Percentiles rank a stretch among this genome's conserved stretches.
Conservation (phyloP, 2,329 filamentous ascomycete genomes). For the Ophiostoma tasmaniense region DNA sequence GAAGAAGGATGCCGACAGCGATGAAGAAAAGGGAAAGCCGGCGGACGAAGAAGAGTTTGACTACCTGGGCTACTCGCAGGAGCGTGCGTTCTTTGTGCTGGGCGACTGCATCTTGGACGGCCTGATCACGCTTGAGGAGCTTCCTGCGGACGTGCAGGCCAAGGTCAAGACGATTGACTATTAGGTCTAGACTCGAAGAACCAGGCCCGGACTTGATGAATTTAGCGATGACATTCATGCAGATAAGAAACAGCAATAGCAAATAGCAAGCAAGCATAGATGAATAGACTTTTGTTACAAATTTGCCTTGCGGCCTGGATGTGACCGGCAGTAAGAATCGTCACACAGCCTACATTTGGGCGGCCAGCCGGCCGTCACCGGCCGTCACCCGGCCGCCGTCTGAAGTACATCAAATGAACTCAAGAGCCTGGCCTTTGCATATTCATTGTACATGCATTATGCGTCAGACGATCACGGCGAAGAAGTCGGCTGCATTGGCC, state of each 20-base stretch:
- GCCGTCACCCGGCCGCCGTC: background rate
- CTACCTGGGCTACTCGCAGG: constrained; percentile 84
- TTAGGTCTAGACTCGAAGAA: too few species aligned
- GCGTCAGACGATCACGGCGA: too few species aligned
- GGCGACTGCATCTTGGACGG: constrained; percentile 76
- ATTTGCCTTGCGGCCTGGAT: background rate
- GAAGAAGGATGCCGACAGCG: constrained; percentile 40
- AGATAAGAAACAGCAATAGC: background rate
- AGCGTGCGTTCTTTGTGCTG: constrained; percentile 89
- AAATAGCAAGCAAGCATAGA: background rate
- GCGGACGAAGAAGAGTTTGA: constrained; percentile 64
- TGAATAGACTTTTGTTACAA: background rate
- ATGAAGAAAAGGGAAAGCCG: constrained; percentile 15
- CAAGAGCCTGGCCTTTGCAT: too few species aligned
- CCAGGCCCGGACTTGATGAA: too few species aligned
- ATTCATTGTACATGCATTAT: background rate
- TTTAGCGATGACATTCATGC: background rate
- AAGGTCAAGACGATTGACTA: constrained; percentile 62
- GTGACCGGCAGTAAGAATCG: background rate
- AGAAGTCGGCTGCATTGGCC: background rate
- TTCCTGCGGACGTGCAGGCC: constrained; percentile 58
- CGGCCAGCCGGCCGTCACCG: too few species aligned
- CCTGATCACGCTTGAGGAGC: constrained; percentile 63
- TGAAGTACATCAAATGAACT: too few species aligned
- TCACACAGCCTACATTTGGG: background rate